These are phyloP conservation scores for Coemansia asiatica DNA, from an alignment of 192 early-diverging fungal genomes.

Conservation along the genomic window DNA sequence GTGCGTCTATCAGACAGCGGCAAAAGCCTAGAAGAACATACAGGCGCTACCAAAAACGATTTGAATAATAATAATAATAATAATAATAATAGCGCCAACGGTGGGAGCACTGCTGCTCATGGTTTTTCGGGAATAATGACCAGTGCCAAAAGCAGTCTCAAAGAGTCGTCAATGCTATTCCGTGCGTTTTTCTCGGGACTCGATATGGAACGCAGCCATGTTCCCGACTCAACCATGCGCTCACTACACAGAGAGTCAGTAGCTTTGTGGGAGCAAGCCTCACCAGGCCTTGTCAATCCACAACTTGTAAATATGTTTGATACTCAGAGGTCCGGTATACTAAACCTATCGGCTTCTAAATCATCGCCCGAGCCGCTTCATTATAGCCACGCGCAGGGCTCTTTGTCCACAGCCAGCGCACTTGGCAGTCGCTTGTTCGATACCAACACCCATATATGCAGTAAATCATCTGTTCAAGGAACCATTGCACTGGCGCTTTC, in stretches of 20 bases:
- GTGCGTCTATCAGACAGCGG: not conserved
- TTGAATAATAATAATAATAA: not conserved
- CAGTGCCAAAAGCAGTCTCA: slow-evolving; percentile 28
- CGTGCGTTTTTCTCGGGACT: slow-evolving; percentile 33
- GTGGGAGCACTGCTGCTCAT: not conserved
- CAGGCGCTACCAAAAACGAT: not conserved
- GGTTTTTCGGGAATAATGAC: slow-evolving; percentile 13
- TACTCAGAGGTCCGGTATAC: not conserved
- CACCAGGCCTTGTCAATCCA: slow-evolving; percentile 18
- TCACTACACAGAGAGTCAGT: slow-evolving; percentile 16
- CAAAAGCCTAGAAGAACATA: not conserved
- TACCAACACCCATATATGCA: slow-evolving; percentile 13
- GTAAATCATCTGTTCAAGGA: slow-evolving; percentile 15
- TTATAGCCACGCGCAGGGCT: not conserved
- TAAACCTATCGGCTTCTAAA: not conserved
- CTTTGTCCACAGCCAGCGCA: not conserved
- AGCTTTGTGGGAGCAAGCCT: slow-evolving; percentile 11
- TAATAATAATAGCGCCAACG: not conserved
- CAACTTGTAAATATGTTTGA: slow-evolving; percentile 21
- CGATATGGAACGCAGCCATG: not conserved
- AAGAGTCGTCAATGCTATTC: slow-evolving; percentile 31
- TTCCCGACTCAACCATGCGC: not conserved
- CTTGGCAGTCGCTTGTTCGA: slow-evolving; percentile 6
- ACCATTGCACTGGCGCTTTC: slow-evolving; percentile 28
- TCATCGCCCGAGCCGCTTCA: not conserved